Conservation (phyloP, 1,284 basidiomycete genomes). For the Trametes versicolor region DNA sequence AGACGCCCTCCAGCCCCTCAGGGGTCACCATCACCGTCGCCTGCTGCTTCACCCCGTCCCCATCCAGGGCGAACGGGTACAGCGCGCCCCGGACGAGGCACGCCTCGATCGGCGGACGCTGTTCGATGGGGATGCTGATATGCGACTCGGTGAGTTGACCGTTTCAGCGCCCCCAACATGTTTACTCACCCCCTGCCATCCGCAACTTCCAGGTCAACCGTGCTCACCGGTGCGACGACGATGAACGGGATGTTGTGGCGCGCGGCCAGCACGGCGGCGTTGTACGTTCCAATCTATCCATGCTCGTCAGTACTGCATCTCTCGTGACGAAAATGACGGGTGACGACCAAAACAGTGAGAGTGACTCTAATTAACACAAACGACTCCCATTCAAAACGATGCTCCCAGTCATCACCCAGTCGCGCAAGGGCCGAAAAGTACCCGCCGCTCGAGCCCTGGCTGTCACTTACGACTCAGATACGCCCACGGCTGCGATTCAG, state of each 20-base stretch:
- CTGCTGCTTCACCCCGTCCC: conserved; percentile 59
- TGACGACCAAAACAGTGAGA: too few species aligned
- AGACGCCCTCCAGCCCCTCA: conserved; percentile 70
- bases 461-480: too few species aligned
- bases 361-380: too few species aligned
- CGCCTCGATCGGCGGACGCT: conserved; percentile 86
- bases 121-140: conserved; percentile 89
- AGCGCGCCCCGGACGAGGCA: conserved; percentile 85
- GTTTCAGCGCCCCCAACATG: neutral
- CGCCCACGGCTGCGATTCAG: too few species aligned
- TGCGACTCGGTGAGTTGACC: conserved; percentile 12
- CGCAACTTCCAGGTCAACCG: conserved; percentile 83
- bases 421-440: too few species aligned
- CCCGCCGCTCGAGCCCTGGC: too few species aligned
- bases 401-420: too few species aligned
- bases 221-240: conserved; percentile 90
- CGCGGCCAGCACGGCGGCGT: conserved; percentile 88
- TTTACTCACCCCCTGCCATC: conserved; percentile 74
- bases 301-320: conserved; percentile 7
- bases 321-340: too few species aligned
- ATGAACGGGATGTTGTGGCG: conserved; percentile 89
- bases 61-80: conserved; percentile 57
- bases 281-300: conserved; percentile 86
- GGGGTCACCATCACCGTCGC: conserved; percentile 82
- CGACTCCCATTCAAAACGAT: too few species aligned